phyloP scores from a whole-genome alignment of 805 yeast genomes.

The Wickerhamiella shivajii region DNA sequence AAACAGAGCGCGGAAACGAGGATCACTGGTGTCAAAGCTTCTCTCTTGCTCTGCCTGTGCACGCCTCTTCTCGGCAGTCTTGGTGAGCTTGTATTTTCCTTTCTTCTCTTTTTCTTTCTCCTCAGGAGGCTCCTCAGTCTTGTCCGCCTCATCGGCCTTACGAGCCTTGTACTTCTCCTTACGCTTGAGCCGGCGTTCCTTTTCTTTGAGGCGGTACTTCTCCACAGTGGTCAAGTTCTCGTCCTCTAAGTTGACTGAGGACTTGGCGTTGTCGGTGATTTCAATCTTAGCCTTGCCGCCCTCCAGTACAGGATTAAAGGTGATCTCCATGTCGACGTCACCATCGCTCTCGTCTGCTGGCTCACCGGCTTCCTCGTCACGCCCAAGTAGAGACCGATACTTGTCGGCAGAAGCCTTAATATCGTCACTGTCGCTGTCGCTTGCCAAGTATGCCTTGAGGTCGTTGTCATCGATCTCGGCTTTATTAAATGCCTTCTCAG shows the following conservation, averaged over 20 bases:
- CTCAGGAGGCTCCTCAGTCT: conserved; percentile 44
- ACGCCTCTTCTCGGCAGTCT: conserved; percentile 29
- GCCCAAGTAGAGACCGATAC: conserved; percentile 17
- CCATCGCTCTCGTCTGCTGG: conserved; percentile 6
- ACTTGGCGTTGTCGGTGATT: conserved; percentile 6
- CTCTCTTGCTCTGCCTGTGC: conserved; percentile 34
- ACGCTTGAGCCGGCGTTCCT: conserved; percentile 80
- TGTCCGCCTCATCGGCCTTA: conserved; percentile 35
- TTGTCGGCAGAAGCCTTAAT: conserved; percentile 14
- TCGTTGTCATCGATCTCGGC: conserved; percentile 49
- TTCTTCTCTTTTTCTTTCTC: conserved; percentile 40
- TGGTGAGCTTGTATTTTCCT: conserved; percentile 29
- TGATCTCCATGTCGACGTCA: conserved; percentile 85
- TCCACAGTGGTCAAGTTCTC: conserved; percentile 63
- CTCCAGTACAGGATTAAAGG: conserved; percentile 78
- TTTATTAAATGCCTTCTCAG: conserved; percentile 72
- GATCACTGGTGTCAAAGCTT: conserved; percentile 59
- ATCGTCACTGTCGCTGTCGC: conserved; percentile 23
- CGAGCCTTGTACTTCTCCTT: conserved; percentile 57
- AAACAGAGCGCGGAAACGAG: conserved; percentile 71
- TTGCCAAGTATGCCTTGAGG: conserved; percentile 51
- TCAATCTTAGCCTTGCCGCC: conserved; percentile 27
- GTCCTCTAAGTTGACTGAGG: conserved; percentile 24
- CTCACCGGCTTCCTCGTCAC: conserved; percentile 25
- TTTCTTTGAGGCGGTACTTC: conserved; percentile 71